Percentiles rank a stretch among this genome's conserved stretches.
phyloP scores from a whole-genome alignment of 1,139 yeast species.

The Yamadazyma membranifaciens region DNA sequence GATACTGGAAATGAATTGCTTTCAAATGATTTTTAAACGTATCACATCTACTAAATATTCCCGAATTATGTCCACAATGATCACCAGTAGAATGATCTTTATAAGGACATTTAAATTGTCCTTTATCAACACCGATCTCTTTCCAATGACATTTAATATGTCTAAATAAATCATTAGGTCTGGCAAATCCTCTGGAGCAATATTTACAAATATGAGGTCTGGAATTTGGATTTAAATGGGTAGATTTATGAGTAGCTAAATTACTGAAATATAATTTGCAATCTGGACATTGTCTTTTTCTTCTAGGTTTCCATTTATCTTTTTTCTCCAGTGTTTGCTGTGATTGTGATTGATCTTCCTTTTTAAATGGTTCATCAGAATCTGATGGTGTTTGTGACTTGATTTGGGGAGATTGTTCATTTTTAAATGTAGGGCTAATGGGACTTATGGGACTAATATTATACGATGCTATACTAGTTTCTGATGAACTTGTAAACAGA shows the following conservation, averaged over 20 bases:
- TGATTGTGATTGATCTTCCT: neutral
- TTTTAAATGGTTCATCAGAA: neutral
- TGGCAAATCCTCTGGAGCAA: conserved; percentile 81
- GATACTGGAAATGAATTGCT: conserved; percentile 88
- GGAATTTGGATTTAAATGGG: conserved; percentile 70
- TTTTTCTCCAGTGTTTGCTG: neutral
- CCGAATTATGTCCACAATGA: conserved; percentile 72
- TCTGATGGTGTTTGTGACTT: neutral
- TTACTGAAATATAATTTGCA: conserved; percentile 77
- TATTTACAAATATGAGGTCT: conserved; percentile 77
- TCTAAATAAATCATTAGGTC: conserved; percentile 82
- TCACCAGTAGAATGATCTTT: conserved; percentile 27
- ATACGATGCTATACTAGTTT: neutral
- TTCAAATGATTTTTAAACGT: conserved; percentile 88
- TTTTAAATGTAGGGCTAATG: conserved; percentile 2
- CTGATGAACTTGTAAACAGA: neutral
- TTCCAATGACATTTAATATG: conserved; percentile 85
- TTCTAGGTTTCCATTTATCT: conserved; percentile 50
- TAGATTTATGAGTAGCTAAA: conserved; percentile 81
- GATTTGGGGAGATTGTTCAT: neutral
- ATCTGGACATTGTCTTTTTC: conserved; percentile 81
- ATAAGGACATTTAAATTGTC: conserved; percentile 48
- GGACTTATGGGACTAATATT: conserved; percentile 2
- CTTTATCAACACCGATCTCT: conserved; percentile 53
- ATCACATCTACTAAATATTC: conserved; percentile 84